Evolutionary conservation across 2,329 filamentous ascomycete genomes (phyloP), one percentile per base, ranked within the genome.

Genomic region (Sporothrix dimorphospora): DNA sequence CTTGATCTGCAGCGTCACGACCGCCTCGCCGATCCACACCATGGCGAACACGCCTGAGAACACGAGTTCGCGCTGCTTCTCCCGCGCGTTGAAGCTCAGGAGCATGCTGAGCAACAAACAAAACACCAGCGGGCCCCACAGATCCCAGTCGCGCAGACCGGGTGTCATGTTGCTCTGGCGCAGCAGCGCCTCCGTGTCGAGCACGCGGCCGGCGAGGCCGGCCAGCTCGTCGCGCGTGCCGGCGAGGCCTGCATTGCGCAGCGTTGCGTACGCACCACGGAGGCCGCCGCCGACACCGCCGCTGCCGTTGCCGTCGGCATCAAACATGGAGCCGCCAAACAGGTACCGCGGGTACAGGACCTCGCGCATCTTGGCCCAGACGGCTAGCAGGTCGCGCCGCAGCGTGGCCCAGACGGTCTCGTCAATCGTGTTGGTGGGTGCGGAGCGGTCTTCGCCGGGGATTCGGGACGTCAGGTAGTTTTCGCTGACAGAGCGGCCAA

Each of bases 311-410:
- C 82, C 83, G 4, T 85, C 82, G 55, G 80, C 81, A 73, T 90
- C 88, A 71, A 90, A 86, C 88, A 91, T 90, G 72, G 87, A 89
- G 40, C 89, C 89, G 47, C 88, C 88, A 30, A 99, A 91, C 66
- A 99, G 87, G 83, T 98, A 98, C 79, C 94, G 94, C 21, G 96
- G 96, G 82, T 94, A 99, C 73, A 99, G 89, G 51, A 99, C 96
- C 85, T 98, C 95, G 81, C 93, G 91, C 91, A 99, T 94, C 87
- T 99, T 99, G 83, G 93, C 92, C 95, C 96, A 98, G 47, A 98
- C 94, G 34, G 94, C 96, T 8, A 95, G 83, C 76, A 99, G 84
- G 81, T 99, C 96, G 76, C 96, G 91, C 69, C 92, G 93, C 73
- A 99, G 85, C n/a, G 96, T 99, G 57, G 95, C 93, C 96, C 96